These are phyloP conservation scores for Synchytrium microbalum DNA, from an alignment of 371 early-diverging fungal species.

Conservation along the genomic window DNA sequence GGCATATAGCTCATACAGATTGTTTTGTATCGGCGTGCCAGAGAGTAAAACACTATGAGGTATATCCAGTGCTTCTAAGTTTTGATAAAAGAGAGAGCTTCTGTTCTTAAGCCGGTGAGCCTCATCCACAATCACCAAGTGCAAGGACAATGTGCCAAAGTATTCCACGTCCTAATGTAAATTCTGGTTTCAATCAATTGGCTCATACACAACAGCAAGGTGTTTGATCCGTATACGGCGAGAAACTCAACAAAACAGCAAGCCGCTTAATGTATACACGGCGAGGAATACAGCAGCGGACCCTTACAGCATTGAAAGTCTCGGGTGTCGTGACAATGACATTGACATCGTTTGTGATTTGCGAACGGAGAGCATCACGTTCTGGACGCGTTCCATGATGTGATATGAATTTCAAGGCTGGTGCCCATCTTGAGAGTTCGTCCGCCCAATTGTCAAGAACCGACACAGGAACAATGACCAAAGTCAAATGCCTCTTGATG, in stretches of 20 bases:
- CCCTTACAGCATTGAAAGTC: neutral
- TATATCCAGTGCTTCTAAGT: constrained; percentile 13
- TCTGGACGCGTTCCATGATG: constrained; percentile 29
- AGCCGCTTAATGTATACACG: neutral
- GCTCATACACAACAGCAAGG: constrained; percentile 29
- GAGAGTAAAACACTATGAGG: constrained; percentile 33
- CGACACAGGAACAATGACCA: constrained; percentile 41
- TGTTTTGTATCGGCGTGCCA: constrained; percentile 56
- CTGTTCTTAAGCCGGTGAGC: constrained; percentile 48
- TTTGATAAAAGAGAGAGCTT: constrained; percentile 19
- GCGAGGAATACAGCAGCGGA: neutral
- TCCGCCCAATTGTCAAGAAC: constrained; percentile 46
- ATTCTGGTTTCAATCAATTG: constrained; percentile 18
- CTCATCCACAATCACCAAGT: constrained; percentile 22
- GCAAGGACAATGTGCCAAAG: constrained; percentile 9
- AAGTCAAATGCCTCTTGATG: constrained; percentile 16
- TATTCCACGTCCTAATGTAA: constrained; percentile 17
- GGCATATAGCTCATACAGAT: constrained; percentile 48
- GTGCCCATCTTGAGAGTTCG: constrained; percentile 38
- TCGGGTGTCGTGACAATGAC: neutral
- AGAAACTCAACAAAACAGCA: constrained; percentile 6
- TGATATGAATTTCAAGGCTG: constrained; percentile 28
- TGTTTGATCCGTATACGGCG: constrained; percentile 38
- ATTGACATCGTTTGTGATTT: constrained; percentile 16
- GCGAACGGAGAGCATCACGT: constrained; percentile 20